A percentile compares a stretch with the other conserved stretches of the same genome.
Conservation (phyloP, 495 filamentous ascomycete genomes). For the Mycothermus thermophilus region DNA sequence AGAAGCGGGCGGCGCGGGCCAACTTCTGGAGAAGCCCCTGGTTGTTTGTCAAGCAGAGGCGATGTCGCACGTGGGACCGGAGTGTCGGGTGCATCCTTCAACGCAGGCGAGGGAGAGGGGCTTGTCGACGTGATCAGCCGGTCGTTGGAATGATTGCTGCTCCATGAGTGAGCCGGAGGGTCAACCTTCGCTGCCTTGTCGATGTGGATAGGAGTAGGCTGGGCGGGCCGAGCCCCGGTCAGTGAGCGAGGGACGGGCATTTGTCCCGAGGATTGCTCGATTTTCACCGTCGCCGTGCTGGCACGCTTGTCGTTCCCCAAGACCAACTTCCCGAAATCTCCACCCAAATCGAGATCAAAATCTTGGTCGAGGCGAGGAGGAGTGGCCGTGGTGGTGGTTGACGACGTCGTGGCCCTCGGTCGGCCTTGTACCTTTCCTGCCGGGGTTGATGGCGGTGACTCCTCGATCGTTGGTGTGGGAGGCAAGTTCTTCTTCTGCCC, state of each 20-base stretch:
- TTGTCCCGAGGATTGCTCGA: conserved; percentile 17
- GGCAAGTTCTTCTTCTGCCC: conserved; percentile 35
- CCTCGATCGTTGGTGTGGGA: conserved; percentile 30
- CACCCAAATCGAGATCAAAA: conserved; percentile 42
- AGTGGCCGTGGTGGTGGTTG: conserved; percentile 51
- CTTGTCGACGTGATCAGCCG: conserved; percentile 37
- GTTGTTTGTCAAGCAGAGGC: conserved; percentile 8
- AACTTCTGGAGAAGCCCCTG: conserved; percentile 20
- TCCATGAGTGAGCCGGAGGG: conserved; percentile 53
- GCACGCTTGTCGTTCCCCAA: conserved; percentile 43
- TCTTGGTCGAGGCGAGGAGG: conserved; percentile 53
- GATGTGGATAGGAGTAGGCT: conserved; percentile 44
- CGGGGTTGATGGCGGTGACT: conserved; percentile 24
- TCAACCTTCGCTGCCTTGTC: conserved; percentile 43
- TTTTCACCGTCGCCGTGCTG: conserved; percentile 30
- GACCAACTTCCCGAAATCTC: conserved; percentile 59
- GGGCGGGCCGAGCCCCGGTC: conserved; percentile 25
- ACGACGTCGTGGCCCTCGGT: conserved; percentile 31
- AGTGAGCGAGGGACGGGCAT: conserved; percentile 22
- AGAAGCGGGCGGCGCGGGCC: conserved; percentile 35
- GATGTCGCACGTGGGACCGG: conserved; percentile 23
- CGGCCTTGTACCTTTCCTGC: conserved; percentile 15
- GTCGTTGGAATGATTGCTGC: conserved; percentile 51
- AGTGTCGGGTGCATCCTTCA: conserved; percentile 8
- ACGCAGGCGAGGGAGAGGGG: conserved; percentile 15